Evolutionary conservation across 169 alveolate species (phyloP).

Genomic region (Plasmodium adleri): DNA sequence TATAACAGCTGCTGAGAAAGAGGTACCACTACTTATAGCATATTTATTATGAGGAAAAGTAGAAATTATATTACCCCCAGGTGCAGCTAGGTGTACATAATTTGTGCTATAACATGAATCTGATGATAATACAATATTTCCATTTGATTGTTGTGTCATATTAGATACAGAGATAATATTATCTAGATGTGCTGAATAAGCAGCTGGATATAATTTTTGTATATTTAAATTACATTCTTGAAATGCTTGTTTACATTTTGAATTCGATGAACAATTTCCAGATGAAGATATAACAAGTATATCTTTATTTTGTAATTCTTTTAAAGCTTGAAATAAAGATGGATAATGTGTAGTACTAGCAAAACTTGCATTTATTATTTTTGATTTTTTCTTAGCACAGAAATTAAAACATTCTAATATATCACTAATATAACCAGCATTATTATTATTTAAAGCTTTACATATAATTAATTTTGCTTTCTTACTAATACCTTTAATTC

Average conservation of each 20-base stretch:
- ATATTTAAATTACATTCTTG: constrained; percentile 15
- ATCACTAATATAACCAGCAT: constrained; percentile 79
- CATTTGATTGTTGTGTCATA: constrained; percentile 21
- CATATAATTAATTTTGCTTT: constrained; percentile 76
- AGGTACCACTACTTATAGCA: constrained; percentile 55
- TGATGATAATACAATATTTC: neutral
- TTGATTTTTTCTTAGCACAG: constrained; percentile 68
- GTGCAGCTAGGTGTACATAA: constrained; percentile 59
- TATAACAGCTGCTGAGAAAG: constrained; percentile 53
- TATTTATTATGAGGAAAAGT: constrained; percentile 26
- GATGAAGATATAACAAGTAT: constrained; percentile 36
- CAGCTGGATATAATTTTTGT: constrained; percentile 36
- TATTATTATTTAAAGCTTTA: constrained; percentile 79
- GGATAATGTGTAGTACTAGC: constrained; percentile 20
- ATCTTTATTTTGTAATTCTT: constrained; percentile 13
- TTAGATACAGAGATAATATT: constrained; percentile 26
- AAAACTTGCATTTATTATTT: constrained; percentile 76
- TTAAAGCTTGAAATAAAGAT: constrained; percentile 38
- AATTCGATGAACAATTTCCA: constrained; percentile 11
- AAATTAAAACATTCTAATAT: constrained; percentile 75
- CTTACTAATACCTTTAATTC: constrained; percentile 55
- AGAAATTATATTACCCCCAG: constrained; percentile 38
- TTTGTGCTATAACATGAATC: constrained; percentile 48
- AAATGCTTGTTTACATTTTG: constrained; percentile 9
- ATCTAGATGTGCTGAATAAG: constrained; percentile 14